A percentile compares a stretch with the other conserved stretches of the same genome.
Conservation (phyloP, 2,329 filamentous ascomycete species). For the Hyphodiscus sp. region DNA sequence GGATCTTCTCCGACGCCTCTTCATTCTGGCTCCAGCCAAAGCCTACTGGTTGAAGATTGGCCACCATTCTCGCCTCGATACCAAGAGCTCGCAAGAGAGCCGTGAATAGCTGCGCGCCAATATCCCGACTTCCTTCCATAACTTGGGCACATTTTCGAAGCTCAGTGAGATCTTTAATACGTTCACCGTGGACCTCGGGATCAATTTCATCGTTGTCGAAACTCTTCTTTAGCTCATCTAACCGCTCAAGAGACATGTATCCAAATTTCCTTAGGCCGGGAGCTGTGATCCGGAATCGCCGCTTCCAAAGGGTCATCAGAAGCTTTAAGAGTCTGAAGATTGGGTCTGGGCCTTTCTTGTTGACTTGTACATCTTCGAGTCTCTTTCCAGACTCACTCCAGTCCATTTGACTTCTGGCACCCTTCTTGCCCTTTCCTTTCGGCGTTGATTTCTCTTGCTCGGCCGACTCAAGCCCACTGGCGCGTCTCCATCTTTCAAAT, state of each 20-base stretch:
- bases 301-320: conserved; percentile 82
- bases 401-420: conserved; percentile 46
- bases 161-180: conserved; percentile 56
- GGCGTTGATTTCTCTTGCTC: conserved; percentile 32
- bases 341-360: conserved; percentile 79
- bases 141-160: conserved; percentile 63
- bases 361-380: conserved; percentile 62
- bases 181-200: conserved; percentile 66
- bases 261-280: conserved; percentile 84
- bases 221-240: conserved; percentile 68
- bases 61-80: conserved; percentile 76
- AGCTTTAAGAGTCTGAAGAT: conserved; percentile 68
- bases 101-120: conserved; percentile 85
- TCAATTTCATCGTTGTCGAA: conserved; percentile 60
- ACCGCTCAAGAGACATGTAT: conserved; percentile 70
- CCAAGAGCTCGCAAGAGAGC: conserved; percentile 74
- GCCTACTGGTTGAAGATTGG: conserved; percentile 77
- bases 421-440: conserved; percentile 35
- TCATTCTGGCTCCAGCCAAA: conserved; percentile 89
- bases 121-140: conserved; percentile 77
- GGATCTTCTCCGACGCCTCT: conserved; percentile 51
- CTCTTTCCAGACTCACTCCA: conserved; percentile 66
- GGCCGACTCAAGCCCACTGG: conserved; percentile 52
- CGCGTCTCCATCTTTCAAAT: conserved; percentile 64
- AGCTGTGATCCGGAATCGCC: conserved; percentile 68